A percentile compares a stretch with the other conserved stretches of the same genome.
Conservation (phyloP, 2,329 filamentous ascomycete genomes). For the Neophaeococcomyces aloes region DNA sequence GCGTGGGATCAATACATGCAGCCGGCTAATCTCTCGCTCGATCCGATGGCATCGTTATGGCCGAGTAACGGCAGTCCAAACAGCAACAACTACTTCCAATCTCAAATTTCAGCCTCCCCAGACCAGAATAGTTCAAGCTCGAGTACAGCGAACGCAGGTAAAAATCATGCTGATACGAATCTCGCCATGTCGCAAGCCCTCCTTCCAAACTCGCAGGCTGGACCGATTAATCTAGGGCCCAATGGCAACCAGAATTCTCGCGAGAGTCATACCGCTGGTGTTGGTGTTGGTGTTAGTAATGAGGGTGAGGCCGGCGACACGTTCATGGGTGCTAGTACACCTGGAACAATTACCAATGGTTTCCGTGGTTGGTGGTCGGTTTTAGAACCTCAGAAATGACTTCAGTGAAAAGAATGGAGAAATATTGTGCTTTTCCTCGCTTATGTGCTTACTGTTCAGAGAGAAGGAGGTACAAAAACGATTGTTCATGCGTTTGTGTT, state of each 20-base stretch:
- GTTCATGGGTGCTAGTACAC: slow-evolving; percentile 21
- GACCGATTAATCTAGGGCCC: slow-evolving; percentile 9
- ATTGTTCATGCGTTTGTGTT: too few species aligned
- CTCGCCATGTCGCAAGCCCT: slow-evolving; percentile 1
- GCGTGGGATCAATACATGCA: slow-evolving; percentile 62
- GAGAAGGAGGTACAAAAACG: too few species aligned
- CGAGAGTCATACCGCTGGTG: slow-evolving; percentile 13
- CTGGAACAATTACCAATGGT: slow-evolving; percentile 16
- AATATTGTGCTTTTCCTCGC: too few species aligned
- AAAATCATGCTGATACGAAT: slow-evolving; percentile 4
- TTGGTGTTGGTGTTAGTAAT: slow-evolving; percentile 5
- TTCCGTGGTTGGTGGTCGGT: slow-evolving; percentile 20
- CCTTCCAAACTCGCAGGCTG: background rate
- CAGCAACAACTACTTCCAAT: slow-evolving; percentile 16
- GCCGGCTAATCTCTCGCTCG: slow-evolving; percentile 36
- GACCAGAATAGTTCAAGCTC: slow-evolving; percentile 11
- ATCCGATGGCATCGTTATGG: slow-evolving; percentile 32
- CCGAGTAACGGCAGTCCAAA: slow-evolving; percentile 6
- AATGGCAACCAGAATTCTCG: slow-evolving; percentile 11
- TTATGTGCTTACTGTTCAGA: too few species aligned
- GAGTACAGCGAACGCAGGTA: slow-evolving; percentile 7
- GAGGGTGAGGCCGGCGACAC: slow-evolving; percentile 18
- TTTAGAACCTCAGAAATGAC: too few species aligned
- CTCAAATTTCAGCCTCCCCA: slow-evolving; percentile 13
- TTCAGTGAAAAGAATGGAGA: too few species aligned